phyloP scores from a whole-genome alignment of 2,329 filamentous ascomycete genomes.

The Colletotrichum lini region DNA sequence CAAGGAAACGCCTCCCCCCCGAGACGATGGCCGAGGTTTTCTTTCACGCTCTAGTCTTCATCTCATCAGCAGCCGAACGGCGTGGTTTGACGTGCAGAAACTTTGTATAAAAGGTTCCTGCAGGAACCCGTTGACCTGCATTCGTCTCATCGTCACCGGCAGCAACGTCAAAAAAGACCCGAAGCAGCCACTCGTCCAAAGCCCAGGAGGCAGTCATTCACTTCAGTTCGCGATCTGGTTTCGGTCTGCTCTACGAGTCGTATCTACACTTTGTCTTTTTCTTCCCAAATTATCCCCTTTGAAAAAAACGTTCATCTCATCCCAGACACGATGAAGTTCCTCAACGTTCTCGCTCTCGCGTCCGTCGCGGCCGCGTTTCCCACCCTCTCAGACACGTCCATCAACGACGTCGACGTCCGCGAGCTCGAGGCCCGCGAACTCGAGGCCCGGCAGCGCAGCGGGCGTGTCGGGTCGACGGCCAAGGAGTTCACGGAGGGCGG shows the following conservation, averaged over 20 bases:
- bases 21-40: slow-evolving; percentile 15
- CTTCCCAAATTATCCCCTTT: not conserved
- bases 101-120: slow-evolving; percentile 33
- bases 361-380: slow-evolving; percentile 42
- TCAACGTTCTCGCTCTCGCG: slow-evolving; percentile 36
- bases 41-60: slow-evolving; percentile 6
- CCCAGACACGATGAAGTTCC: slow-evolving; percentile 41
- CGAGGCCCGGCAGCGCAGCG: slow-evolving; percentile 41
- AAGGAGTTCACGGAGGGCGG: slow-evolving; percentile 46
- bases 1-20: slow-evolving; percentile 12
- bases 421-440: slow-evolving; percentile 22
- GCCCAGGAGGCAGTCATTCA: slow-evolving; percentile 40
- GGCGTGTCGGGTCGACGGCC: slow-evolving; percentile 41
- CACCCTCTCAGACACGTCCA: slow-evolving; percentile 18
- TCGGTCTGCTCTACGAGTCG: slow-evolving; percentile 19
- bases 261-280: not conserved
- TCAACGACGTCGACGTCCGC: slow-evolving; percentile 14
- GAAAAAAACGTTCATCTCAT: too few species aligned
- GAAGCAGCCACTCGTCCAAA: slow-evolving; percentile 21
- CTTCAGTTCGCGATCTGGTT: slow-evolving; percentile 16
- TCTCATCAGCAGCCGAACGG: slow-evolving; percentile 24
- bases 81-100: slow-evolving; percentile 20
- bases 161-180: not conserved
- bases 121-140: not conserved
- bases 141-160: slow-evolving; percentile 28